Evolutionary conservation across 495 filamentous ascomycete genomes (phyloP).

Genomic region (Aspergillus egyptiacus): DNA sequence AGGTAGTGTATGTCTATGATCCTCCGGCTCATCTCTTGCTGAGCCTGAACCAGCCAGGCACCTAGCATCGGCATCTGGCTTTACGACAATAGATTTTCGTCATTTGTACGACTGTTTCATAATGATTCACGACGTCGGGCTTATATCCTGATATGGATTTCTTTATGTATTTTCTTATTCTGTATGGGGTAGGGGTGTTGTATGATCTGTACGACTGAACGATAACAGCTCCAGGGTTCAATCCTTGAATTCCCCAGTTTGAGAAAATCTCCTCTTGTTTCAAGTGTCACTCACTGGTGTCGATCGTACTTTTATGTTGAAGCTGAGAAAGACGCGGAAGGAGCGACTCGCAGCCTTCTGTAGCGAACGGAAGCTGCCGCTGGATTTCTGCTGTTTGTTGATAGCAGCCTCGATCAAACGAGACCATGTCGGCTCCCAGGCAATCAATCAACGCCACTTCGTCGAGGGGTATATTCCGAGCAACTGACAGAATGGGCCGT

Average conservation of each 20-base stretch:
- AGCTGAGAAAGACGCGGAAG: background rate
- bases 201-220: constrained; percentile 9
- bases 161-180: constrained; percentile 1
- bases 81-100: constrained; percentile 32
- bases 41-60: background rate
- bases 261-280: background rate
- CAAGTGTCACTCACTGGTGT: background rate
- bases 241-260: background rate
- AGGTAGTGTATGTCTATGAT: constrained; percentile 25
- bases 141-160: background rate
- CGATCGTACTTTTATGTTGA: background rate
- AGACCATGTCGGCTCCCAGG: background rate
- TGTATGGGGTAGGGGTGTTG: constrained; percentile 8
- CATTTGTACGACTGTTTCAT: constrained; percentile 12
- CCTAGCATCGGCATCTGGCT: constrained; percentile 23
- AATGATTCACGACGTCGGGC: constrained; percentile 2
- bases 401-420: background rate
- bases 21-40: constrained; percentile 9
- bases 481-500: constrained; percentile 12
- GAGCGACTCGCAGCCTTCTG: background rate
- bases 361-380: background rate
- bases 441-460: background rate
- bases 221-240: background rate
- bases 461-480: no score
- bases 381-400: background rate